Base-by-base conservation (phyloP, 345 rosid genomes). In the Linum tenue region DNA sequence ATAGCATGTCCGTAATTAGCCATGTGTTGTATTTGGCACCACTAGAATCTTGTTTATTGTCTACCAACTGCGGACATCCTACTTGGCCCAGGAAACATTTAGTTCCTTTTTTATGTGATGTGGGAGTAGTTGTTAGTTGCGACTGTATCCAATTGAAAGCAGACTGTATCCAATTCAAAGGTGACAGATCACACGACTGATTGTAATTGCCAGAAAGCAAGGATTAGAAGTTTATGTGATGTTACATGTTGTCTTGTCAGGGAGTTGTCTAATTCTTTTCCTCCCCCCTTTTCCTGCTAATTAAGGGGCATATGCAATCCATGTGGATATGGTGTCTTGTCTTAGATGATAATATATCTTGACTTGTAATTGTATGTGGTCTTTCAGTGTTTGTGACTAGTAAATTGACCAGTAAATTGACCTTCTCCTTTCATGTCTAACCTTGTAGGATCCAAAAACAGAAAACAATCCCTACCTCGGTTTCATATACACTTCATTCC, bases 381-480 rank as follows among this genome's bases (percentile, higher is more conserved):
- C 31, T 22, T 22, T 22, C 31, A 22, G 31, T 22, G 31, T 22
- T 22, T 22, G 1, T 22, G 31, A 22, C 31, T 22, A 22, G 31
- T 22, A 22, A 22, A 22, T 37, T 59, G 53, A 43, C 2, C 43
- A 22, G 31, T 22, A 22, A 22, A 22, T 37, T 59, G 53, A 43
- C 2, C 43, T 51, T 3, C 7, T 66, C 36, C 40, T 2, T 58
- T n/a, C 38, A n/a, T 48, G 6, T 59, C 36, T 35, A 22, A 22
- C 44, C 71, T 64, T 31, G 12, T 69, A 94, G 99, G 97, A 90
- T 77, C 90, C 96, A 0, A 69, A 84, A 50, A 82, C 92, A 0
- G 97, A 88, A 77, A 90, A 94, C 74, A 90, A 75, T 36, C 99
- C 99, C 0, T 94, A 86, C 75, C 89, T 84, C 36, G 96, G 97